Evolutionary conservation across 768 basidiomycete species (phyloP), one percentile per base, ranked within the genome.

Genomic region (Hypsizygus marmoreus): DNA sequence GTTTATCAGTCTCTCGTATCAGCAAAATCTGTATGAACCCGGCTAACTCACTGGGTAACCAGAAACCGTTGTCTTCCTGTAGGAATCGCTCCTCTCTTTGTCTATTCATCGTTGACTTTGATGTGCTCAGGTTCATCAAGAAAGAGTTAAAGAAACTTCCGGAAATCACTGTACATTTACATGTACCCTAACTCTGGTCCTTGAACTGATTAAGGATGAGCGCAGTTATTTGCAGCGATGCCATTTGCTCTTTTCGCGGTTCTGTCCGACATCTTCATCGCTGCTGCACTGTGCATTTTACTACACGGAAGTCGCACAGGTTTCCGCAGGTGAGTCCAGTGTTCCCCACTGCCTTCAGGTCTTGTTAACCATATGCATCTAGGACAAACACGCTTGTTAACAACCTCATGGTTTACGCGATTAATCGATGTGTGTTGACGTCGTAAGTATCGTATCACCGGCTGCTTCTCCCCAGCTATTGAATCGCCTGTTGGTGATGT

Each of bases 381-480:
- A 77, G 75, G 22, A 75, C 76, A 2, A 71, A 75, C 38, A 63
- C 58, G 1, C 46, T 77, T 10, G 59, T 78, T 12, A 70, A 70
- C 12, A 65, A 59, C 2, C 58, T 78, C 19, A 78, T 77, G 4
- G 56, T 78, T 19, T 78, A 73, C 49, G 72, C 76, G 4, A 73
- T 78, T 50, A 77, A 77, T 48, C 75, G 75, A 4, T 77, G 75
- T 43, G 47, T 78, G 10, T 55, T 78, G 29, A 77, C 76, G 23
- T 72, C 73, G 75, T 77, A 49, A 42, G 73, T n/a, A n/a, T n/a
- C n/a, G n/a, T n/a, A n/a, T 61, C 3, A 1, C 28, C 11, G 13
- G 29, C 41, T 29, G 1, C 26, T 33, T 13, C 4, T 19, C 8
- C 29, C 37, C 6, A 1, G 13, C 7, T 13, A 14, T 20, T 42